A percentile compares a stretch with the other conserved stretches of the same genome.
Evolutionary conservation across 2,329 filamentous ascomycete genomes (phyloP).

Genomic region (Fusarium ambrosium): DNA sequence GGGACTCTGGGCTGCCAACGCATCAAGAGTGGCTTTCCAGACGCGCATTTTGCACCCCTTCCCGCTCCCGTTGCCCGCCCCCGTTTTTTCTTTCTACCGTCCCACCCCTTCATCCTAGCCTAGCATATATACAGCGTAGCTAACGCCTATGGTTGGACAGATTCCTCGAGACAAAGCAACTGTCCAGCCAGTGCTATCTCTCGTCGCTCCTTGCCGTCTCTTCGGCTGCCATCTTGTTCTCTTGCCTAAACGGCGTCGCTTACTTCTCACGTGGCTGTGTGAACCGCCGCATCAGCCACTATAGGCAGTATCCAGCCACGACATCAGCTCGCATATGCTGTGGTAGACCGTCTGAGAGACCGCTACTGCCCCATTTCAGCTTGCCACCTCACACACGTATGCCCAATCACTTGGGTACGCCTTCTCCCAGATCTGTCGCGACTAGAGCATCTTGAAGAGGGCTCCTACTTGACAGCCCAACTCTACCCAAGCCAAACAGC

Average conservation of each 20-base stretch:
- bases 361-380: slow-evolving; percentile 61
- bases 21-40: slow-evolving; percentile 53
- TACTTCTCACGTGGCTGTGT: slow-evolving; percentile 60
- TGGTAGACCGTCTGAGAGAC: slow-evolving; percentile 65
- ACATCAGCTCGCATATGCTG: slow-evolving; percentile 72
- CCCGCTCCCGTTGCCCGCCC: slow-evolving; percentile 40
- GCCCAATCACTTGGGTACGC: slow-evolving; percentile 68
- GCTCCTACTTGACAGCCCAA: slow-evolving; percentile 61
- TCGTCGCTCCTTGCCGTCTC: slow-evolving; percentile 36
- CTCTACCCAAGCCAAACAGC: slow-evolving; percentile 55
- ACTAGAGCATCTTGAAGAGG: slow-evolving; percentile 32
- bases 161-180: slow-evolving; percentile 44
- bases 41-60: slow-evolving; percentile 45
- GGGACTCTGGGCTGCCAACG: slow-evolving; percentile 54
- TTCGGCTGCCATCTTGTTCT: slow-evolving; percentile 18
- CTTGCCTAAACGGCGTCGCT: slow-evolving; percentile 26
- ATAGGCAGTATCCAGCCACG: slow-evolving; percentile 53
- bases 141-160: slow-evolving; percentile 56
- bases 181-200: slow-evolving; percentile 42
- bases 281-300: slow-evolving; percentile 50
- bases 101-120: slow-evolving; percentile 40
- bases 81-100: slow-evolving; percentile 39
- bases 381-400: slow-evolving; percentile 74
- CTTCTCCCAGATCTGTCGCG: slow-evolving; percentile 60
- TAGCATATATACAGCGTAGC: slow-evolving; percentile 51